A percentile compares a stretch with the other conserved stretches of the same genome.
These are phyloP conservation scores for Penicillium sp. DNA, from an alignment of 2,329 filamentous ascomycete species.

Conservation along the genomic window DNA sequence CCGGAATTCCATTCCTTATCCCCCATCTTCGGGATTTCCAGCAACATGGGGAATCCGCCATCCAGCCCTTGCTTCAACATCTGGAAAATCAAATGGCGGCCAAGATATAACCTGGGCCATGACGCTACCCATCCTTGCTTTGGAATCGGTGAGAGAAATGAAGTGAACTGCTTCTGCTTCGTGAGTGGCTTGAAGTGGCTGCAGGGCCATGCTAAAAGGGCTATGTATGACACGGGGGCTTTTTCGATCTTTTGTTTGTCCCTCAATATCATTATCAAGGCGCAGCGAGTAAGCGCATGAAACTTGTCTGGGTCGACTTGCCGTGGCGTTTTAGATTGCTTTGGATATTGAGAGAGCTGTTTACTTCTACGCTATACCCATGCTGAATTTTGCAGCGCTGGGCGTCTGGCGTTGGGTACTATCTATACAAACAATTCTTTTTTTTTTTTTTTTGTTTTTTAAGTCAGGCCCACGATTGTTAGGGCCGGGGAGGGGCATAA, in stretches of 20 bases:
- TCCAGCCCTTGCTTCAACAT: conserved; percentile 36
- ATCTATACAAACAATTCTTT: background rate
- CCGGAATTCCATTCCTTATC: conserved; percentile 45
- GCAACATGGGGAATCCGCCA: conserved; percentile 31
- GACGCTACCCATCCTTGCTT: conserved; percentile 1
- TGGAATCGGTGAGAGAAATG: conserved; percentile 9
- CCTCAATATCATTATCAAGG: background rate
- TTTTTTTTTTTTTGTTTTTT: background rate
- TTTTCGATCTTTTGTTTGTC: conserved; percentile 13
- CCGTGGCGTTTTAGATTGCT: conserved; percentile 14
- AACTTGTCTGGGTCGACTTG: conserved; percentile 7
- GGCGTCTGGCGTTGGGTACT: conserved; percentile 23
- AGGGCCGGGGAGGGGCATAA: conserved; percentile 1
- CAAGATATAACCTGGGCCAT: conserved; percentile 6
- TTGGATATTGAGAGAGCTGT: conserved; percentile 11
- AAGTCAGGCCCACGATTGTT: background rate
- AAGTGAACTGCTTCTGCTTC: conserved; percentile 16
- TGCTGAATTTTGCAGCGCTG: conserved; percentile 25
- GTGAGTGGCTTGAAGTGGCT: conserved; percentile 22
- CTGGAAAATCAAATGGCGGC: conserved; percentile 20
- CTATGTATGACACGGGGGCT: background rate
- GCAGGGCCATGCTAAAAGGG: conserved; percentile 16
- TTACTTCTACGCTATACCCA: conserved; percentile 30
- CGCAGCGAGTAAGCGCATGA: background rate
- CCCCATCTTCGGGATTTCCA: conserved; percentile 44